Percentiles rank a stretch among this genome's conserved stretches.
phyloP scores from a whole-genome alignment of 305 asterid genomes.

The Withania somnifera region DNA sequence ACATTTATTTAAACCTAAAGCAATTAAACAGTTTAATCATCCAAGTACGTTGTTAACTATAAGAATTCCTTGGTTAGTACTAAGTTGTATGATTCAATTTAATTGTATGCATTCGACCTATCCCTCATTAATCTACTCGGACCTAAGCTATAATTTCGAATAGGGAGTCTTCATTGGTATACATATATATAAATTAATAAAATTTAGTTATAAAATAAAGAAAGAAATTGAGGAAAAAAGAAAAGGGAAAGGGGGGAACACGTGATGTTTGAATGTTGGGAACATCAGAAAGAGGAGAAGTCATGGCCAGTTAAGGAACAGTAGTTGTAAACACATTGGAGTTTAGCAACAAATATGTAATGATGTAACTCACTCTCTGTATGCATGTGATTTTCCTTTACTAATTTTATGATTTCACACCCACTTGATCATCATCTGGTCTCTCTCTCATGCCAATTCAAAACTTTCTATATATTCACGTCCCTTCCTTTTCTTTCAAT shows the following conservation, averaged over 20 bases:
- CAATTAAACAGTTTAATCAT: background rate
- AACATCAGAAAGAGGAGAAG: constrained; percentile 29
- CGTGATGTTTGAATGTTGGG: constrained; percentile 39
- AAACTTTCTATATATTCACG: no score
- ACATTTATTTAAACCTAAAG: background rate
- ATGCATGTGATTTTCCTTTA: background rate
- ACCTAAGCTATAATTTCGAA: background rate
- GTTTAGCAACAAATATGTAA: background rate
- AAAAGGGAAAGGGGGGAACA: background rate
- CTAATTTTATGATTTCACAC: background rate
- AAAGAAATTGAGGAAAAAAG: background rate
- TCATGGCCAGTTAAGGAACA: constrained; percentile 28
- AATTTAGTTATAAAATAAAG: background rate
- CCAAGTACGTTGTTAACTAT: background rate
- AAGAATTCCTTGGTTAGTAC: background rate
- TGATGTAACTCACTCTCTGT: no score
- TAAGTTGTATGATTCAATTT: background rate
- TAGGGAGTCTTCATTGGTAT: background rate
- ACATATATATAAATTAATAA: background rate
- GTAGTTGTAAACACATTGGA: background rate
- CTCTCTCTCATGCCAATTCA: background rate
- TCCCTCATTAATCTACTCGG: background rate
- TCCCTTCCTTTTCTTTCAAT: no score
- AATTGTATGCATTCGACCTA: background rate
- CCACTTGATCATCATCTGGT: background rate